Conservation (phyloP, 495 filamentous ascomycete genomes). For the Trichoderma erinaceum region DNA sequence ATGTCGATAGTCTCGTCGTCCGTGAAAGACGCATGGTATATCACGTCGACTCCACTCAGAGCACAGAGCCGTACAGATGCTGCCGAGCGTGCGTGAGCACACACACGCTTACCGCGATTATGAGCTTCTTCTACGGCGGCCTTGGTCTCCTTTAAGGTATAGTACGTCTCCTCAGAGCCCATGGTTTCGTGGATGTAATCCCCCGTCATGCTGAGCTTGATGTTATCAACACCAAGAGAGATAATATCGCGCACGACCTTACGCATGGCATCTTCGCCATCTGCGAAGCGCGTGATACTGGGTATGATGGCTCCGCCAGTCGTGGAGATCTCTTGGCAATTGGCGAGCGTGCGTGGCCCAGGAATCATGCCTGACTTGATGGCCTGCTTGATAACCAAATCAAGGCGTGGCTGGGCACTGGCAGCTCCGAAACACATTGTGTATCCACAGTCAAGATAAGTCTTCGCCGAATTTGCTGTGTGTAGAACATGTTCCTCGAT, state of each 20-base stretch:
- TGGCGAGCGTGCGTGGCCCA: constrained; percentile 44
- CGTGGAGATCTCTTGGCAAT: constrained; percentile 44
- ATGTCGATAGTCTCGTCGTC: constrained; percentile 46
- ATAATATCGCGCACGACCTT: constrained; percentile 40
- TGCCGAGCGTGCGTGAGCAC: constrained; percentile 44
- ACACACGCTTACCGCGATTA: constrained; percentile 37
- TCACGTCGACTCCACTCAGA: constrained; percentile 44
- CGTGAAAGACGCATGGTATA: constrained; percentile 47
- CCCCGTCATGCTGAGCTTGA: constrained; percentile 50
- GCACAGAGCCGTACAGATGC: constrained; percentile 45
- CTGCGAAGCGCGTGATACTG: constrained; percentile 44
- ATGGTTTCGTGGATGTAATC: constrained; percentile 40
- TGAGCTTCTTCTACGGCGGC: constrained; percentile 50
- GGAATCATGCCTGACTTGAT: constrained; percentile 51
- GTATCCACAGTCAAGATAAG: constrained; percentile 42
- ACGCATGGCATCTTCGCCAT: constrained; percentile 42
- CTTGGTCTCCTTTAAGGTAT: constrained; percentile 40
- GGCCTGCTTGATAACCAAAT: constrained; percentile 47
- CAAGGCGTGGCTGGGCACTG: constrained; percentile 43
- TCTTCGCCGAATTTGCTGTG: constrained; percentile 37
- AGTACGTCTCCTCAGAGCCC: constrained; percentile 45
- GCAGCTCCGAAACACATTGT: constrained; percentile 50
- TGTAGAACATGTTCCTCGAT: constrained; percentile 46
- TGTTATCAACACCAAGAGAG: constrained; percentile 43
- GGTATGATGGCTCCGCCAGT: constrained; percentile 40